phyloP scores from a whole-genome alignment of 352 stramenopile species.

The Pythium folliculosum region DNA sequence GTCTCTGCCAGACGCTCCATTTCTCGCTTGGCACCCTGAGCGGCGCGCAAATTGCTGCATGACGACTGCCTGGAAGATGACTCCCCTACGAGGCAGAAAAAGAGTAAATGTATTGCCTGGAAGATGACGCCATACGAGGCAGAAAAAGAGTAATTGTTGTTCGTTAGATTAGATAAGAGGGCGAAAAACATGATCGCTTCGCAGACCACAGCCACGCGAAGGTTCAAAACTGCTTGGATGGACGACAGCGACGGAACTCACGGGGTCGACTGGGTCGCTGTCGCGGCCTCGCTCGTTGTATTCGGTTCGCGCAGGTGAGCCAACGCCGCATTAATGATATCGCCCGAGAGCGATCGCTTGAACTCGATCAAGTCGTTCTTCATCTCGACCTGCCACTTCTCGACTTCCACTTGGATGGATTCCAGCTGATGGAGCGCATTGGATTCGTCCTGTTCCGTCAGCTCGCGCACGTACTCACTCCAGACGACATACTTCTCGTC shows the following conservation, averaged over 20 bases:
- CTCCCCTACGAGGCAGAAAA: too few species aligned
- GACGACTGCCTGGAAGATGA: too few species aligned
- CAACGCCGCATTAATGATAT: constrained; percentile 55
- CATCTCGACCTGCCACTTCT: constrained; percentile 77
- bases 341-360: constrained; percentile 49
- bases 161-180: neutral
- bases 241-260: neutral
- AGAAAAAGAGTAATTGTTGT: too few species aligned
- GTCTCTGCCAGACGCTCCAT: too few species aligned
- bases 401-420: constrained; percentile 64
- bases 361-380: constrained; percentile 68
- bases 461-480: constrained; percentile 71
- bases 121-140: too few species aligned
- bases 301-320: constrained; percentile 42
- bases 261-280: neutral
- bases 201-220: neutral
- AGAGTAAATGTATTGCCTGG: too few species aligned
- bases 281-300: constrained; percentile 17
- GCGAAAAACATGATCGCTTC: neutral
- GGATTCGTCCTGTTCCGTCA: constrained; percentile 70
- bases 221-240: neutral
- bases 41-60: too few species aligned
- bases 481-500: constrained; percentile 71
- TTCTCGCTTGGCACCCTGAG: too few species aligned
- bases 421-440: constrained; percentile 64